Conservation (phyloP, 2,329 filamentous ascomycete species). For the Neospermospora avenae region DNA sequence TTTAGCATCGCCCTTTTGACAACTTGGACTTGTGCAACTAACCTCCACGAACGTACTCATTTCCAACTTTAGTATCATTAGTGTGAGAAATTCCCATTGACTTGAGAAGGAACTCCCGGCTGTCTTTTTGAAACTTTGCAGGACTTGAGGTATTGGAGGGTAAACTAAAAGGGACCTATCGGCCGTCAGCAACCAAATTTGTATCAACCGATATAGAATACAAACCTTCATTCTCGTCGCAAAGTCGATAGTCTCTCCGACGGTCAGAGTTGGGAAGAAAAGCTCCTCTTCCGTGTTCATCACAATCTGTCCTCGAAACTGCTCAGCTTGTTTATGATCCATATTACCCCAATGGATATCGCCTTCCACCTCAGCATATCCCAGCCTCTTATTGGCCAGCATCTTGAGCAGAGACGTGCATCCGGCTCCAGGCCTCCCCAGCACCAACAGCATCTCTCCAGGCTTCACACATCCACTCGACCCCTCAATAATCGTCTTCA, state of each 20-base stretch:
- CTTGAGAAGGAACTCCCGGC: constrained; percentile 29
- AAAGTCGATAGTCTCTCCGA: constrained; percentile 51
- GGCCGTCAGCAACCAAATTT: not conserved
- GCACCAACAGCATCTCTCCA: constrained; percentile 68
- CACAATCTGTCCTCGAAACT: constrained; percentile 55
- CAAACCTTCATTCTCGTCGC: constrained; percentile 51
- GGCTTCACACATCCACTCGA: constrained; percentile 68
- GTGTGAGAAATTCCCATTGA: constrained; percentile 52
- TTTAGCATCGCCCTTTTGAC: not conserved
- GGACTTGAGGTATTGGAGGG: constrained; percentile 42
- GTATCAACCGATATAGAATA: not conserved
- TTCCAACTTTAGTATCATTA: constrained; percentile 50
- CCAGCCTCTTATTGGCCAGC: constrained; percentile 60
- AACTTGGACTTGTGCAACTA: not conserved
- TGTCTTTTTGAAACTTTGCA: constrained; percentile 44
- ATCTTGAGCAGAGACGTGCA: constrained; percentile 71
- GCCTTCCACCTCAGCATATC: constrained; percentile 56
- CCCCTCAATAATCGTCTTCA: constrained; percentile 62
- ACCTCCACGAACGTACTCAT: constrained; percentile 56
- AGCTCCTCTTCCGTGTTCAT: constrained; percentile 52
- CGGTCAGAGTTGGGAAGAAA: constrained; percentile 49
- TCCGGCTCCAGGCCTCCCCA: constrained; percentile 65
- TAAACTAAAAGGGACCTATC: constrained; percentile 35
- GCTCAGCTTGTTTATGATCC: constrained; percentile 39
- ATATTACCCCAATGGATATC: constrained; percentile 55